These are phyloP conservation scores for Catenaria anguillulae DNA, from an alignment of 371 early-diverging fungal species.

Conservation along the genomic window DNA sequence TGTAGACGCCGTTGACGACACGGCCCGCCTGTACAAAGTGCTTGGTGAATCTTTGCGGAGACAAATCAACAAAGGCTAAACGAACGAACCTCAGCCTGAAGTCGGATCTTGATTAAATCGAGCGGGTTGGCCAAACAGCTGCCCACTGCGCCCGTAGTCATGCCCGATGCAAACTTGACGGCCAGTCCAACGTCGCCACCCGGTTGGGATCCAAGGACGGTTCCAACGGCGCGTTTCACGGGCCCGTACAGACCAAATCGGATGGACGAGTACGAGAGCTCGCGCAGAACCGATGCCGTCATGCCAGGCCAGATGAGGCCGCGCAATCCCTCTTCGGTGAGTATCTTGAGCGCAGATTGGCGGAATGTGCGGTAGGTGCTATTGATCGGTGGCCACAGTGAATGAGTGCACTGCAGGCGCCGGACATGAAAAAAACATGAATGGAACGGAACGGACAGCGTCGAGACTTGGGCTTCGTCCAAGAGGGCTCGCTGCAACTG, in stretches of 20 bases:
- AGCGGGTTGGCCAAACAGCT: conserved; percentile 2
- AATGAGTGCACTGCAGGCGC: background rate
- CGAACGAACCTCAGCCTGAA: conserved; percentile 7
- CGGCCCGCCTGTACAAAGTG: background rate
- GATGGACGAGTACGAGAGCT: background rate
- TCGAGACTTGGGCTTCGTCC: background rate
- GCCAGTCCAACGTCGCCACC: background rate
- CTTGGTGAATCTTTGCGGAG: too few relatives aligned
- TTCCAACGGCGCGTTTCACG: background rate
- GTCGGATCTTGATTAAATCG: conserved; percentile 4
- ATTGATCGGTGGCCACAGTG: background rate
- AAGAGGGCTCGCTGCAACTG: background rate
- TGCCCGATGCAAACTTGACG: conserved; percentile 3
- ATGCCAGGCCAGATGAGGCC: conserved; percentile 7
- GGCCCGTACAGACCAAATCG: conserved; percentile 4
- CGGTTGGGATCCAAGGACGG: background rate
- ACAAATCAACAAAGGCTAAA: background rate
- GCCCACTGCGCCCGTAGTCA: conserved; percentile 3
- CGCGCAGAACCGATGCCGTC: conserved; percentile 1
- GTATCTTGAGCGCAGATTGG: background rate
- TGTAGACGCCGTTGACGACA: conserved; percentile 10
- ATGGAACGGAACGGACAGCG: too few relatives aligned
- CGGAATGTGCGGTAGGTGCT: background rate
- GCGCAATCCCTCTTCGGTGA: conserved; percentile 7
- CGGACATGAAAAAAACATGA: too few relatives aligned